Evolutionary conservation across 768 basidiomycete genomes (phyloP).

Genomic region (Phanerochaete carnosa): DNA sequence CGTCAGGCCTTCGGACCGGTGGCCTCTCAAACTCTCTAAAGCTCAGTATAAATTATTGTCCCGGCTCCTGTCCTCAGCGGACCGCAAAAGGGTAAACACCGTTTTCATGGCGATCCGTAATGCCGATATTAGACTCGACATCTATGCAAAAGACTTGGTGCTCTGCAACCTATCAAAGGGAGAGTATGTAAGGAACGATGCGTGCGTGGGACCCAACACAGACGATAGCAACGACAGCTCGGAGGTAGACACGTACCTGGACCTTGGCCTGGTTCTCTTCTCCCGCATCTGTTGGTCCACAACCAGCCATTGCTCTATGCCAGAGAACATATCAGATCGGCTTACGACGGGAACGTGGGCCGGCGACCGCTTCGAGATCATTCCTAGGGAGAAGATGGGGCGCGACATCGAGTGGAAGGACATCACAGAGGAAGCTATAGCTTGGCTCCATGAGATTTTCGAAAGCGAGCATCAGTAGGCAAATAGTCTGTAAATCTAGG

Average conservation of each 20-base stretch:
- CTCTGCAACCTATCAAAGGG: conserved; percentile 7
- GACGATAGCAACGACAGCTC: background rate
- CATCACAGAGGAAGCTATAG: background rate
- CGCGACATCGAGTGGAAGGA: conserved; percentile 1
- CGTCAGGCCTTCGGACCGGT: too few species aligned
- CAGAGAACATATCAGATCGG: background rate
- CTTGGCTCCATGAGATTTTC: background rate
- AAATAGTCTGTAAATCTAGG: too few species aligned
- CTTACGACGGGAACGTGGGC: conserved; percentile 6
- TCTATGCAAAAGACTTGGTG: background rate
- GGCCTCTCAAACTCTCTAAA: background rate
- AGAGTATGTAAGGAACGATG: conserved; percentile 6
- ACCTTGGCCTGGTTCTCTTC: background rate
- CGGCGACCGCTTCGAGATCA: conserved; percentile 7
- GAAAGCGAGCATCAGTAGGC: too few species aligned
- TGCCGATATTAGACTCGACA: background rate
- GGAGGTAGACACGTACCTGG: background rate
- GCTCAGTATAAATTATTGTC: too few species aligned
- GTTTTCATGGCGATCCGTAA: background rate
- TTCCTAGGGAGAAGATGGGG: background rate
- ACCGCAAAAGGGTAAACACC: background rate
- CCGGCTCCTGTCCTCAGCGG: background rate
- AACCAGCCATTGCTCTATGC: background rate
- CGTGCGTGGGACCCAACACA: background rate
- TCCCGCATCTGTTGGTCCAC: conserved; percentile 9